Evolutionary conservation across 2,329 filamentous ascomycete species (phyloP).

Genomic region (Aspergillus sp.): DNA sequence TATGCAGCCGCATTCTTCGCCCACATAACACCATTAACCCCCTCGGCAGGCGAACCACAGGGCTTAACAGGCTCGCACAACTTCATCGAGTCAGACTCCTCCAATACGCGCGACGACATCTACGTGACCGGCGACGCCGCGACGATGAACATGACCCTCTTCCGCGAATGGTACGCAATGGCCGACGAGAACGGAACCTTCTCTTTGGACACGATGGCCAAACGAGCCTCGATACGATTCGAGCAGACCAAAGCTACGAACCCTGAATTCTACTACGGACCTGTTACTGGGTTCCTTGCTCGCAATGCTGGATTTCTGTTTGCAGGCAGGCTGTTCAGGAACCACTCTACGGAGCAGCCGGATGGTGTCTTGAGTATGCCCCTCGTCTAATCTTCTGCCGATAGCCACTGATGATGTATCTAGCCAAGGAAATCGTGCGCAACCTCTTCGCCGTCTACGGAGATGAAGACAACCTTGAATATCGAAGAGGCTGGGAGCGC

Average conservation of each 20-base stretch:
- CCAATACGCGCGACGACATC: constrained; percentile 53
- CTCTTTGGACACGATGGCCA: constrained; percentile 44
- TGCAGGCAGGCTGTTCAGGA: constrained; percentile 44
- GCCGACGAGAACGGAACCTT: constrained; percentile 38
- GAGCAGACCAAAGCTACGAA: constrained; percentile 51
- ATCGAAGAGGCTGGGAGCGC: constrained; percentile 51
- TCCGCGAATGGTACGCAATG: constrained; percentile 49
- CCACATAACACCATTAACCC: no score
- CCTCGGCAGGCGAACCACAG: constrained; percentile 31
- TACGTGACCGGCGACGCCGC: constrained; percentile 53
- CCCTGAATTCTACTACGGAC: constrained; percentile 56
- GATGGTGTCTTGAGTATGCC: constrained; percentile 38
- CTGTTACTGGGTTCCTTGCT: constrained; percentile 51
- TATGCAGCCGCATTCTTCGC: constrained; percentile 9
- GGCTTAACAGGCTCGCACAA: constrained; percentile 56
- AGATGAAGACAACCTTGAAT: constrained; percentile 41
- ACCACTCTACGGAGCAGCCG: constrained; percentile 45
- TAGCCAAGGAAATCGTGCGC: constrained; percentile 44
- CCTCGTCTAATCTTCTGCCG: background rate
- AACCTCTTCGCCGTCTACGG: constrained; percentile 51
- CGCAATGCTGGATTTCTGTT: constrained; percentile 53
- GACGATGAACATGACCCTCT: constrained; percentile 54
- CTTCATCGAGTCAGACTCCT: constrained; percentile 56
- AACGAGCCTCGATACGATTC: constrained; percentile 48
- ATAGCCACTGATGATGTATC: background rate